A percentile compares a stretch with the other conserved stretches of the same genome.
Conservation (phyloP, 2,329 filamentous ascomycete species). For the Thermoascus crustaceus region DNA sequence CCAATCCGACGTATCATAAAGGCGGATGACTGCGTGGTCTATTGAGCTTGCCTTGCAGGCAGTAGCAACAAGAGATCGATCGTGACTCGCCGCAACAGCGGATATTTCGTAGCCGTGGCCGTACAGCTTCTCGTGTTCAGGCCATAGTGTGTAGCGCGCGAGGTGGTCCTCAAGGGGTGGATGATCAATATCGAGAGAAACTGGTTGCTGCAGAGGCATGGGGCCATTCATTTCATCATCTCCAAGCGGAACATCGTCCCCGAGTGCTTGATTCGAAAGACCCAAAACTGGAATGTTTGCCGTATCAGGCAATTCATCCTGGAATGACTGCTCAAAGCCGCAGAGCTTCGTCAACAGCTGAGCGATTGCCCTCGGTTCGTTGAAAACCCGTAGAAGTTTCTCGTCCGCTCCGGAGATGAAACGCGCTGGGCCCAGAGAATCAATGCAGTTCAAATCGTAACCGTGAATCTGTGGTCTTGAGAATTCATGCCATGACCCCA, state of each 20-base stretch:
- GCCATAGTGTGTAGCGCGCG: constrained; percentile 86
- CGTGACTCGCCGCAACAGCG: constrained; percentile 67
- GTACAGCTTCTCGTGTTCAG: constrained; percentile 92
- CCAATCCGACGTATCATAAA: constrained; percentile 85
- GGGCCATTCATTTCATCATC: constrained; percentile 25
- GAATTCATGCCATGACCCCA: constrained; percentile 83
- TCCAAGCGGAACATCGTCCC: constrained; percentile 32
- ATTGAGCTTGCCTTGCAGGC: constrained; percentile 87
- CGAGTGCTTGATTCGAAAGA: constrained; percentile 87
- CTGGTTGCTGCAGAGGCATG: constrained; percentile 12
- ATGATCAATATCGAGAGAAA: constrained; percentile 51
- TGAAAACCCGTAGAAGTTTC: constrained; percentile 94
- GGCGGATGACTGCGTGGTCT: constrained; percentile 86
- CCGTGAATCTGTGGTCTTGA: constrained; percentile 93
- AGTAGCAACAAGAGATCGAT: constrained; percentile 71
- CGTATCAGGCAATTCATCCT: constrained; percentile 61
- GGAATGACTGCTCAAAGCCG: constrained; percentile 43
- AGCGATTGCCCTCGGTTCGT: constrained; percentile 76
- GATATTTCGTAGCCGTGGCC: constrained; percentile 97
- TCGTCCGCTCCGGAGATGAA: constrained; percentile 96
- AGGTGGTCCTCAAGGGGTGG: constrained; percentile 87
- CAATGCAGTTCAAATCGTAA: constrained; percentile 93
- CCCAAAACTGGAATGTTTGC: constrained; percentile 93
- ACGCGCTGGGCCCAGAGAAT: constrained; percentile 60
- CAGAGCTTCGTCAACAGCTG: constrained; percentile 62